phyloP scores from a whole-genome alignment of 2,329 filamentous ascomycete genomes.

The Stylonectria norvegica region DNA sequence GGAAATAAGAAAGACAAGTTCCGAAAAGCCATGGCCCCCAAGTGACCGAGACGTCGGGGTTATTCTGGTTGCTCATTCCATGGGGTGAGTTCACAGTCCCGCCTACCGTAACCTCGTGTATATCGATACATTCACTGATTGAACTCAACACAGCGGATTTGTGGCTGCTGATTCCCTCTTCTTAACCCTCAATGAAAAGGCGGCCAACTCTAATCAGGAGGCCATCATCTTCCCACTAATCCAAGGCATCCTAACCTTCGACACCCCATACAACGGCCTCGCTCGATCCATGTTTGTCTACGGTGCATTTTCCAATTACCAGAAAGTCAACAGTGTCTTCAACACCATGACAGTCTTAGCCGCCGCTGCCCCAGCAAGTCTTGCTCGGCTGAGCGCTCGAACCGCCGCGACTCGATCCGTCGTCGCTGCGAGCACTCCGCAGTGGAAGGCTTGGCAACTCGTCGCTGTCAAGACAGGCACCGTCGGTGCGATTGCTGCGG shows the following conservation, averaged over 20 bases:
- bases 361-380: constrained; percentile 44
- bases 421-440: constrained; percentile 31
- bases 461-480: constrained; percentile 79
- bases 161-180: constrained; percentile 80
- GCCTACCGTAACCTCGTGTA: background rate
- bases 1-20: constrained; percentile 67
- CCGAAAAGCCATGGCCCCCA: constrained; percentile 70
- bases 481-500: constrained; percentile 75
- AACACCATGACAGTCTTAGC: constrained; percentile 55
- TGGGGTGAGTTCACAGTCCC: constrained; percentile 48
- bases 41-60: constrained; percentile 77
- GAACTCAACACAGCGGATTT: constrained; percentile 55
- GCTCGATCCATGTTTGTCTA: constrained; percentile 59
- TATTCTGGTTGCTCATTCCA: constrained; percentile 78
- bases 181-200: constrained; percentile 63
- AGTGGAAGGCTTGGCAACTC: constrained; percentile 55
- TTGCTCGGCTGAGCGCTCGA: constrained; percentile 29
- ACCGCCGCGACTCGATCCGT: constrained; percentile 17
- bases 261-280: constrained; percentile 76
- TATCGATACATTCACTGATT: background rate
- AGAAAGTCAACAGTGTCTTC: constrained; percentile 54
- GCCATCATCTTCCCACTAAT: constrained; percentile 72
- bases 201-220: constrained; percentile 31
- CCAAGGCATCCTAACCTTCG: constrained; percentile 76
- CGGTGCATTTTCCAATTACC: constrained; percentile 57